Base-by-base conservation (phyloP, 2,329 filamentous ascomycete genomes). In the Alternaria consortialis region DNA sequence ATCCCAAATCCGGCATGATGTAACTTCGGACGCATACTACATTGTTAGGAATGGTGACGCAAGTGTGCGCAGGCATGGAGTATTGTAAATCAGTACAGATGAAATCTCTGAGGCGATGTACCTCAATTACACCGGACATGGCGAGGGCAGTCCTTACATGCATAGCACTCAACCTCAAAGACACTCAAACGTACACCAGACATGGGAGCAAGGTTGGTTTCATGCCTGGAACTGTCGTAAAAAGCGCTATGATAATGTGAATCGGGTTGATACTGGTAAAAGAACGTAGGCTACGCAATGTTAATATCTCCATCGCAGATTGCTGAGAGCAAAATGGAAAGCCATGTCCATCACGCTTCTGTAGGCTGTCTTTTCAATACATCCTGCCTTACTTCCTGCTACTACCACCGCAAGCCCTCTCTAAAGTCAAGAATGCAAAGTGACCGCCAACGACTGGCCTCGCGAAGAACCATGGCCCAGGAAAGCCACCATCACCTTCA, bases 361-460 rank as follows among this genome's bases (percentile, higher is more conserved):
- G 20, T 13, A 36, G 3, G 39, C 13, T 29, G 4, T 25, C 20
- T 31, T 31, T 31, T 15, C 17, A 7, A 15, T 20, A 9, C 40
- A 53, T 5, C n/a, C 17, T 27, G 25, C 20, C 12, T 15, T 20
- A 60, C n/a, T 43, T 48, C 23, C 42, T 39, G 2, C 53, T 29
- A 15, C 44, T 32, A 8, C 91, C 91, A 2, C 86, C 89, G 80
- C 93, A 96, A 25, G 91, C 92, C 70, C 90, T 85, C 79, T 93
- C 90, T 46, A 96, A 80, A n/a, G 92, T 90, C 74, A 97, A 81
- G 74, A 93, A 92, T 2, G 92, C 90, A 83, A 95, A 97, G 80
- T 95, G 92, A 0, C 91, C 92, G 13, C 93, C 93, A 15, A 94
- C 88, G 5, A 96, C 93, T 1, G 93, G 93, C 42, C 93, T 82